Conservation (phyloP, 306 rosid genomes). For the Pyrus betulifolia region DNA sequence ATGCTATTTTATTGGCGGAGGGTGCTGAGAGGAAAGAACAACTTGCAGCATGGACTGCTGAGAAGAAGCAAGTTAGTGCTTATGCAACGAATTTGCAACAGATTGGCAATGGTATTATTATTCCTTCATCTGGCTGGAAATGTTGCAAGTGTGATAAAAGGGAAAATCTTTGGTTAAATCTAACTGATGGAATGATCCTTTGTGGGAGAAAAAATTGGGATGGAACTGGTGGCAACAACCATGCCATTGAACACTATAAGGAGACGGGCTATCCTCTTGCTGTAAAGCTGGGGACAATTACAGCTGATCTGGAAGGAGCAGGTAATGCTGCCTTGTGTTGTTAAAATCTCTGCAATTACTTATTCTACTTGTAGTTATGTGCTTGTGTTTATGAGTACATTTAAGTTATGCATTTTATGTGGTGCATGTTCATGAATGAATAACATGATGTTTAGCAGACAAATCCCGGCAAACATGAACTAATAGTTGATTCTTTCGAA, state of each 20-base stretch:
- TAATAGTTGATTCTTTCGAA: background rate
- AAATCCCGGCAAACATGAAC: conserved; percentile 2
- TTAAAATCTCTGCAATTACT: background rate
- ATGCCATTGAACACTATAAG: conserved; percentile 76
- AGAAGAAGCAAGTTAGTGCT: conserved; percentile 51
- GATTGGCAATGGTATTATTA: conserved; percentile 63
- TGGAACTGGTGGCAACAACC: conserved; percentile 94
- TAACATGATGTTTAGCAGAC: background rate
- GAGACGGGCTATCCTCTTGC: conserved; percentile 86
- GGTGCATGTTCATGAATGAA: background rate
- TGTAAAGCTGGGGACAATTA: conserved; percentile 91
- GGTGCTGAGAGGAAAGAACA: conserved; percentile 88
- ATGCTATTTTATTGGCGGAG: conserved; percentile 68
- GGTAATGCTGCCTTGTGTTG: conserved; percentile 43
- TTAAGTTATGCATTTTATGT: background rate
- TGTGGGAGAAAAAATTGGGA: conserved; percentile 97
- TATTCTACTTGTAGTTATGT: background rate
- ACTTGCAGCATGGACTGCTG: conserved; percentile 92
- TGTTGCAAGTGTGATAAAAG: conserved; percentile 83
- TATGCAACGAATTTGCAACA: conserved; percentile 69
- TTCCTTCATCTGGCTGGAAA: conserved; percentile 92
- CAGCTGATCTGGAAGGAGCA: conserved; percentile 95
- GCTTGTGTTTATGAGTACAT: background rate
- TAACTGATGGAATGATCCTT: conserved; percentile 79
- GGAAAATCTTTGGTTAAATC: conserved; percentile 90